These are phyloP conservation scores for Aspergillus panamensis DNA, from an alignment of 495 filamentous ascomycete species.

Conservation along the genomic window DNA sequence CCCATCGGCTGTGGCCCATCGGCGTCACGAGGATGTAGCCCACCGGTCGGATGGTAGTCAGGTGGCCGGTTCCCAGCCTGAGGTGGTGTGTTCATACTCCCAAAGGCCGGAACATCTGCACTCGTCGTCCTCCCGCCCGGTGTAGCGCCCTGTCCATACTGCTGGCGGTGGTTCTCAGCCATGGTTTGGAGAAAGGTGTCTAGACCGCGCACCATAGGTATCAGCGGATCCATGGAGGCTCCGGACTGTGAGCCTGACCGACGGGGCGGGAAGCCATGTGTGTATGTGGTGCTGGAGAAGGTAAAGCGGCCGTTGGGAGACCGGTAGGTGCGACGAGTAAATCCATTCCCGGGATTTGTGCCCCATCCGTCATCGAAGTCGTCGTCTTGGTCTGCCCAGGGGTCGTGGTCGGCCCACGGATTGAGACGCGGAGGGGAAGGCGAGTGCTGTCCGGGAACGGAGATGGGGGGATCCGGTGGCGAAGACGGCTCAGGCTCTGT, in stretches of 20 bases:
- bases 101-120: not conserved
- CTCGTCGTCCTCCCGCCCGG: not conserved
- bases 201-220: constrained; percentile 34
- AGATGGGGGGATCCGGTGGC: constrained; percentile 17
- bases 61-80: constrained; percentile 6
- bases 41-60: constrained; percentile 17
- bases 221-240: constrained; percentile 22
- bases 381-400: constrained; percentile 36
- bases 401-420: constrained; percentile 37
- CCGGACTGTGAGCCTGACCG: constrained; percentile 17
- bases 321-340: constrained; percentile 43
- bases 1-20: constrained; percentile 31
- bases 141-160: not conserved
- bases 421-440: constrained; percentile 18
- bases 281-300: constrained; percentile 37
- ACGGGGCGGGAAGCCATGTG: constrained; percentile 24
- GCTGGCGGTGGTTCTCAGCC: constrained; percentile 23
- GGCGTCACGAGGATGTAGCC: constrained; percentile 33
- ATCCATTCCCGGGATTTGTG: constrained; percentile 21
- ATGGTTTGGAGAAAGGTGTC: constrained; percentile 33
- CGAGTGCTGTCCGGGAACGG: constrained; percentile 19
- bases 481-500: constrained; percentile 16
- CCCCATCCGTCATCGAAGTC: constrained; percentile 4
- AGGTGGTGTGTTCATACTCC: not conserved
- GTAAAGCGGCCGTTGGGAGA: constrained; percentile 45